Base-by-base conservation (phyloP, 2,329 filamentous ascomycete genomes). In the Verticillium zaregamsianum region DNA sequence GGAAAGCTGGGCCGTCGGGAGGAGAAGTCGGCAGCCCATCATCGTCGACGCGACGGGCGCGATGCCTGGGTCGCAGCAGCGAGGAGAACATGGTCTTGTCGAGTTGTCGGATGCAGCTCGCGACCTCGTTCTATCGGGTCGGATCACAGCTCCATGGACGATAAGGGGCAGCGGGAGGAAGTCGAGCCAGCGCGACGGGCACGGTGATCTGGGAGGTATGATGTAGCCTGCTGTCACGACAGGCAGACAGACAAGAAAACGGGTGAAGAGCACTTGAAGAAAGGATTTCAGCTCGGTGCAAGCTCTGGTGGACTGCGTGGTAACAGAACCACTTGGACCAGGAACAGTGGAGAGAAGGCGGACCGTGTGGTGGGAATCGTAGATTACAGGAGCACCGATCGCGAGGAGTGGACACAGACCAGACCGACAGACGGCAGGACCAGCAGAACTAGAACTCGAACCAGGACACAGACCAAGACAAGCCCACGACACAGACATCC, bases 41-140 rank as follows among this genome's bases (percentile, higher is more conserved):
- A n/a, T 59, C 59, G 33, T 66, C 64, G 58, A 62, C 45, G 55
- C 59, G 64, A 62, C 61, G 61, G 55, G 20, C 56, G 58, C 61
- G 63, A 61, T 63, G 63, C 49, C 45, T 65, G 55, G 64, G 63
- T 60, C 63, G 64, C 49, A 66, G 61, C 59, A 66, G 59, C 61
- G 64, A 65, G 59, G 64, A 63, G 62, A 66, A 66, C 64, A 66
- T 66, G 58, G 49, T 66, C 63, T 57, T 59, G 61, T 60, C 57
- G 64, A 45, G 20, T 55, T 57, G 11, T 39, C 31, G 20, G 58
- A 55, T 39, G 39, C 59, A 49, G 54, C 55, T 31, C 55, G 25
- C 23, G 55, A 28, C 59, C 59, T 61, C 28, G 25, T 45, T 52
- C 9, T 54, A 31, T 59, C 23, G 17, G 32, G 45, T 55, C 28